phyloP scores from a whole-genome alignment of 768 basidiomycete species.

The Tephrocybe sp. region DNA sequence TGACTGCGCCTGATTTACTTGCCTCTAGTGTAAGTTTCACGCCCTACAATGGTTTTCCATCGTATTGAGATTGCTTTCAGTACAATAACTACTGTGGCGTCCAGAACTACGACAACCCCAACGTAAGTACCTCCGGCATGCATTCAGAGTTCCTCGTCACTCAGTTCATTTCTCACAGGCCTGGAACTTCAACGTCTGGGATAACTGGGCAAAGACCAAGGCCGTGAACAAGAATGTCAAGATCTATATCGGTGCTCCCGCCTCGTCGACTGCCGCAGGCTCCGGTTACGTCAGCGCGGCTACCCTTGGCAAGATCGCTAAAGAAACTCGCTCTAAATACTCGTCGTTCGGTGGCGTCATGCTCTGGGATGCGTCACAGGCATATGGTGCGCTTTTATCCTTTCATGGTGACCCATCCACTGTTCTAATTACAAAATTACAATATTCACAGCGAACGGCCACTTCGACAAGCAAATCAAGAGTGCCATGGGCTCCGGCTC shows the following conservation, averaged over 20 bases:
- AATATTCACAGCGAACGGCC: constrained; percentile 31
- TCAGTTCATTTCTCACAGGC: constrained; percentile 23
- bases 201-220: constrained; percentile 54
- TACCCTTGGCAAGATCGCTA: constrained; percentile 40
- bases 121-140: constrained; percentile 26
- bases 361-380: constrained; percentile 44
- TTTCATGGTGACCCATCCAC: not conserved
- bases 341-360: constrained; percentile 57
- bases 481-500: constrained; percentile 32
- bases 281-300: constrained; percentile 50
- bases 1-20: too few species aligned
- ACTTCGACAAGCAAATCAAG: constrained; percentile 44
- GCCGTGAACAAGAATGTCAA: constrained; percentile 57
- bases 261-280: constrained; percentile 47
- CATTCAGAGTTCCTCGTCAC: not conserved
- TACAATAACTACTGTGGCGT: constrained; percentile 30
- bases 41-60: not conserved
- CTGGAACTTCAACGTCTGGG: constrained; percentile 54
- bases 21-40: too few species aligned
- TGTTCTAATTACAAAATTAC: not conserved
- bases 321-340: constrained; percentile 40
- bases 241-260: constrained; percentile 57
- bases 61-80: constrained; percentile 2
- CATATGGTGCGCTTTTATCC: constrained; percentile 32
- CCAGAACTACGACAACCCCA: constrained; percentile 38